These are phyloP conservation scores for Brassica carinata DNA, from an alignment of 345 rosid species.

Conservation along the genomic window DNA sequence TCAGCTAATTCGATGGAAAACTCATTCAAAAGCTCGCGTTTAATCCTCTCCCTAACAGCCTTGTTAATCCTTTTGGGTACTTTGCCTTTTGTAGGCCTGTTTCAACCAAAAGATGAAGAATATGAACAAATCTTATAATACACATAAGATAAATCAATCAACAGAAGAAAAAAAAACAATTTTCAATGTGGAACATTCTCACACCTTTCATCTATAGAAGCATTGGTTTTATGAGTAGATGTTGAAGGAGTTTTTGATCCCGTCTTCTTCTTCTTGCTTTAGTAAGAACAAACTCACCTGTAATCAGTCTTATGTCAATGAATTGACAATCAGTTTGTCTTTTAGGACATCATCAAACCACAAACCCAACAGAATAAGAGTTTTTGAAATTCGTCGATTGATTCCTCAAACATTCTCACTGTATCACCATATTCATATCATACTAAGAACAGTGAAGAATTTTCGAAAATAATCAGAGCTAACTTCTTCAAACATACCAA, in stretches of 20 bases:
- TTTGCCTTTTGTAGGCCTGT: slow-evolving; percentile 65
- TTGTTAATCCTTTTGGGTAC: slow-evolving; percentile 80
- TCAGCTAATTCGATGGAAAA: slow-evolving; percentile 74
- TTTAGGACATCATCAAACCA: not conserved
- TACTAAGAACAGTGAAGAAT: too few species aligned
- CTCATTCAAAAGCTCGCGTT: slow-evolving; percentile 92
- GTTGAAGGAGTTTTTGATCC: slow-evolving; percentile 49
- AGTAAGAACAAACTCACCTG: slow-evolving; percentile 14
- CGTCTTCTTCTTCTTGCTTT: slow-evolving; percentile 32
- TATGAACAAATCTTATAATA: not conserved
- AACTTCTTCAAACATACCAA: too few species aligned
- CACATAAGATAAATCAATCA: not conserved
- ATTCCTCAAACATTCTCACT: too few species aligned
- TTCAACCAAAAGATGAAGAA: not conserved
- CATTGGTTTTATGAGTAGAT: slow-evolving; percentile 41
- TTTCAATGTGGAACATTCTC: not conserved
- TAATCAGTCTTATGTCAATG: not conserved
- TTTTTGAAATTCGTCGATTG: too few species aligned
- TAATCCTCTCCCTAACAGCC: slow-evolving; percentile 86
- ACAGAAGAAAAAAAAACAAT: not conserved
- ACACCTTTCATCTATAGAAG: slow-evolving; percentile 21
- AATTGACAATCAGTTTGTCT: not conserved
- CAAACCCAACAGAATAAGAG: not conserved
- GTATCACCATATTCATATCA: too few species aligned
- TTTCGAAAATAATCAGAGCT: too few species aligned